Conservation (phyloP, 768 basidiomycete genomes). For the Podaxis sp. region DNA sequence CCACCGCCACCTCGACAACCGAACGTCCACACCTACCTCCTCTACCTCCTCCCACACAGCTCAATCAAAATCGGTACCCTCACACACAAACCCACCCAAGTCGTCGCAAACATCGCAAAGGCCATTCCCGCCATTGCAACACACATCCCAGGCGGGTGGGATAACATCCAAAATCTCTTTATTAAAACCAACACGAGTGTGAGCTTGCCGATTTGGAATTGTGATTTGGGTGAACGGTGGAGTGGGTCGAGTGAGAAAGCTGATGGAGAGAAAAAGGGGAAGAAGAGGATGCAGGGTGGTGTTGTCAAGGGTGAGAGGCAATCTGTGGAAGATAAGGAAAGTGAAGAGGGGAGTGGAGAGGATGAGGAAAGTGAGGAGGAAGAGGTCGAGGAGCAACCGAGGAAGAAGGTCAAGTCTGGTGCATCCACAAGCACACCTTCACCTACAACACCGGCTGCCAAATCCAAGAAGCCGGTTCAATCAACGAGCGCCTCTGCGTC, state of each 20-base stretch:
- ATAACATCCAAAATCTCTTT: constrained; percentile 84
- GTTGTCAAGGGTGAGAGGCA: background rate
- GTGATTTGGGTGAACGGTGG: constrained; percentile 72
- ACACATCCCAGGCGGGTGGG: constrained; percentile 79
- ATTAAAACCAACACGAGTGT: constrained; percentile 87
- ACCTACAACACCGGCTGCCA: constrained; percentile 15
- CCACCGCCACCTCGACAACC: background rate
- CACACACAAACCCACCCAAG: constrained; percentile 70
- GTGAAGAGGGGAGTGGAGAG: constrained; percentile 13
- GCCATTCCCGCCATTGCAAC: constrained; percentile 75
- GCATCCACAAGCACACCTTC: constrained; percentile 26
- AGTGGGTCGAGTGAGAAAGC: constrained; percentile 36
- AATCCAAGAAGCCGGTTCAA: constrained; percentile 20
- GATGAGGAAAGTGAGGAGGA: constrained; percentile 23
- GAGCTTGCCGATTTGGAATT: constrained; percentile 90
- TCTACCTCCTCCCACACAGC: constrained; percentile 34
- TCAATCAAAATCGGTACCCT: constrained; percentile 82
- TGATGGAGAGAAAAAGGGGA: constrained; percentile 23
- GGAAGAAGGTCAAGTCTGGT: constrained; percentile 45
- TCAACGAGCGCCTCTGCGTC: background rate
- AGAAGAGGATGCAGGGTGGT: constrained; percentile 18
- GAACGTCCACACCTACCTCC: too few species aligned
- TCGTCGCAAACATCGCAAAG: constrained; percentile 72
- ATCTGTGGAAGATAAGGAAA: constrained; percentile 18
- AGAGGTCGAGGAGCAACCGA: constrained; percentile 31